phyloP scores from a whole-genome alignment of 163 green algal genomes.

The Dunaliella salina region DNA sequence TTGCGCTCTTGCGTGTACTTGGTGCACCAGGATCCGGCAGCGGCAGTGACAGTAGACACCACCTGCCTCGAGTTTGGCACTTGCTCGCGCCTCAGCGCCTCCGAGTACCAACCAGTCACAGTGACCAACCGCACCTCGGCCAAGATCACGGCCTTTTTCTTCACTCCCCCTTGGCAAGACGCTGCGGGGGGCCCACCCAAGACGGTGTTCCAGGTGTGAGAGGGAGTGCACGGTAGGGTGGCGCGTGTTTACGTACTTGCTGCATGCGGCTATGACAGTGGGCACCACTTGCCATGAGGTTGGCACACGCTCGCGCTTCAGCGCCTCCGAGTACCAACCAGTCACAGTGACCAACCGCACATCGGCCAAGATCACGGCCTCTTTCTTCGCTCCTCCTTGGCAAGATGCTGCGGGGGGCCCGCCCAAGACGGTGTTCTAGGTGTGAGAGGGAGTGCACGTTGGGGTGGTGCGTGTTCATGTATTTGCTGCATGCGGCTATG shows the following conservation, averaged over 20 bases:
- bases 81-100: constrained; percentile 43
- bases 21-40: constrained; percentile 21
- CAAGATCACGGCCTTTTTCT: constrained; percentile 56
- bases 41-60: constrained; percentile 37
- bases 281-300: constrained; percentile 50
- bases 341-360: constrained; percentile 65
- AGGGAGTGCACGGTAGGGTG: no score
- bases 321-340: constrained; percentile 37
- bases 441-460: neutral
- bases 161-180: constrained; percentile 43
- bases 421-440: constrained; percentile 39
- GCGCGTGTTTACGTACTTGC: no score
- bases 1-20: constrained; percentile 1
- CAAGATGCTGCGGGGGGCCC: constrained; percentile 33
- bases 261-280: constrained; percentile 29
- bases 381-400: constrained; percentile 42
- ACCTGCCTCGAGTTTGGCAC: constrained; percentile 55
- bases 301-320: constrained; percentile 51
- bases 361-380: constrained; percentile 49
- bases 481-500: no score
- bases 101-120: constrained; percentile 49
- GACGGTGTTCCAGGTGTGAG: constrained; percentile 41
- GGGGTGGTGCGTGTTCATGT: no score
- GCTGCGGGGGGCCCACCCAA: constrained; percentile 20
- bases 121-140: constrained; percentile 55